Evolutionary conservation across 1,284 basidiomycete genomes (phyloP).

Genomic region (Trichosporon coremiiforme): DNA sequence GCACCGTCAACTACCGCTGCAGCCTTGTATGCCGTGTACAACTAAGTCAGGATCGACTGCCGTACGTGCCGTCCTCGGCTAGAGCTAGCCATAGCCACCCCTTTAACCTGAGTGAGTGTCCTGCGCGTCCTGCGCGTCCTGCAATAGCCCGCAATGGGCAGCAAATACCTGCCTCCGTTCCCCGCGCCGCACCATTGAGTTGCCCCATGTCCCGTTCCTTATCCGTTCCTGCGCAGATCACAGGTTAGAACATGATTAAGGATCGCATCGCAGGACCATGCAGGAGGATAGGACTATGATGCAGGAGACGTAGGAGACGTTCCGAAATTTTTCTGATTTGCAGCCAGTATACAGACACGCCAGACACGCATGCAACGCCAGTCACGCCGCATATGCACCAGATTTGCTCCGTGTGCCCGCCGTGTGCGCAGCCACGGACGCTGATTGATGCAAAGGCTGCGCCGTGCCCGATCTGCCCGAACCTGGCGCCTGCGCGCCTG

Average conservation of each 20-base stretch:
- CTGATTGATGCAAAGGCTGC: not conserved
- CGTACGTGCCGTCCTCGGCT: not conserved
- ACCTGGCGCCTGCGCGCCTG: not conserved
- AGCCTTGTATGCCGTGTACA: not conserved
- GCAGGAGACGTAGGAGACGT: not conserved
- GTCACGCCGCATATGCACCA: no score
- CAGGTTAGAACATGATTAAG: not conserved
- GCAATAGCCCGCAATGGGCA: no score
- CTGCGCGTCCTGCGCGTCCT: not conserved
- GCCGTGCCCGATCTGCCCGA: no score
- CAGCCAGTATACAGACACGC: no score
- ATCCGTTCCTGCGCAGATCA: conserved; percentile 11
- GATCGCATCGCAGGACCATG: not conserved
- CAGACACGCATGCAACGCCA: no score
- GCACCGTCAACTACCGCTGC: not conserved
- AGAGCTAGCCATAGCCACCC: no score
- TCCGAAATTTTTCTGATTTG: not conserved
- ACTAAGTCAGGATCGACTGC: no score
- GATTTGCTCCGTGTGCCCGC: no score
- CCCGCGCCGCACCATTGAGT: not conserved
- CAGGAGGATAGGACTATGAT: no score
- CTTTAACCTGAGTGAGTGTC: not conserved
- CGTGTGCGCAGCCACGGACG: not conserved
- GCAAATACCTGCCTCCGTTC: not conserved
- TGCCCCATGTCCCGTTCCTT: not conserved